A percentile compares a stretch with the other conserved stretches of the same genome.
phyloP scores from a whole-genome alignment of 2,329 filamentous ascomycete species.

The Eutypella sp. region DNA sequence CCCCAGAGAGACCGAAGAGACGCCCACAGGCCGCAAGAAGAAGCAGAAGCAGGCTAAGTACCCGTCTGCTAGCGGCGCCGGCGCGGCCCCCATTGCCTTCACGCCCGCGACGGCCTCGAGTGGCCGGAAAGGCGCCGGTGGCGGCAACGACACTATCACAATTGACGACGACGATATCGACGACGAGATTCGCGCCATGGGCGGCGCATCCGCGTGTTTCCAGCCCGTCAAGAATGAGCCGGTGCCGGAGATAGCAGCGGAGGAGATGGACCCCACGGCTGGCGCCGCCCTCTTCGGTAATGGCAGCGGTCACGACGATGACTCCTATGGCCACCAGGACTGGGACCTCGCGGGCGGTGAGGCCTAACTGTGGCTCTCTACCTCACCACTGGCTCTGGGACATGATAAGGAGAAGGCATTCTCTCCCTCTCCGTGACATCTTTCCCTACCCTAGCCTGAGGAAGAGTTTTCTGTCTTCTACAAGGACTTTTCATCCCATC shows the following conservation, averaged over 20 bases:
- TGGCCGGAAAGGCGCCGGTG: slow-evolving; percentile 3
- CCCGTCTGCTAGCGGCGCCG: slow-evolving; percentile 3
- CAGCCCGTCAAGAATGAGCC: slow-evolving; percentile 27
- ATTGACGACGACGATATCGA: slow-evolving; percentile 23
- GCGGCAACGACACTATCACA: slow-evolving; percentile 3
- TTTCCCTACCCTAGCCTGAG: too few relatives aligned
- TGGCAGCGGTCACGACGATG: background rate
- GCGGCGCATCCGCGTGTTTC: too few relatives aligned
- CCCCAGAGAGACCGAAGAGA: slow-evolving; percentile 19
- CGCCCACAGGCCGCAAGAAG: slow-evolving; percentile 4
- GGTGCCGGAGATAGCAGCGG: too few relatives aligned
- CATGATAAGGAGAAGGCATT: too few relatives aligned
- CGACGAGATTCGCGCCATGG: slow-evolving; percentile 23
- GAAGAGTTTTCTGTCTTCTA: background rate
- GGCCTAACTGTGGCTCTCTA: too few relatives aligned
- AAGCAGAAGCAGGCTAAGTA: slow-evolving; percentile 5
- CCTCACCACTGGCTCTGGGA: too few relatives aligned
- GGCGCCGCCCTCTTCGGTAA: background rate
- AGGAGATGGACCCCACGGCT: background rate
- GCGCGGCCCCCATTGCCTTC: slow-evolving; percentile 10
- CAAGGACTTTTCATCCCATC: too few relatives aligned
- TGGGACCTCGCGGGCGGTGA: too few relatives aligned
- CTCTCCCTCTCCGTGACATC: too few relatives aligned
- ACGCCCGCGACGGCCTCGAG: background rate
- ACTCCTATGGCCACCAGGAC: background rate